phyloP scores from a whole-genome alignment of 2,329 filamentous ascomycete genomes.

The Chaetomiaceae sp. region DNA sequence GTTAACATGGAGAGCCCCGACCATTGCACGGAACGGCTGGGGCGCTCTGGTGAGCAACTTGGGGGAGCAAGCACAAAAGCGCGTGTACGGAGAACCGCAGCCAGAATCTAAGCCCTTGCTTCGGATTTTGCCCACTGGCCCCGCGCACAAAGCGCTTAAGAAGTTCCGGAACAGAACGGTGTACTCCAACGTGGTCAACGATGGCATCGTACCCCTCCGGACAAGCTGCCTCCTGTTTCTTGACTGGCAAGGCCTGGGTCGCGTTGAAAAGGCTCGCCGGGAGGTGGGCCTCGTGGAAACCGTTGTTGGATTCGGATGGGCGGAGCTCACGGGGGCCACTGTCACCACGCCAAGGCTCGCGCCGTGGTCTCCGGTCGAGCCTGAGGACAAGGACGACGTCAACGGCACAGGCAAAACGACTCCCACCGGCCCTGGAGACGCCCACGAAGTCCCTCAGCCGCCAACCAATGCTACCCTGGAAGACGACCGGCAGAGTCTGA shows the following conservation, averaged over 20 bases:
- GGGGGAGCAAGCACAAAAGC: conserved; percentile 59
- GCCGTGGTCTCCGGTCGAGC: conserved; percentile 36
- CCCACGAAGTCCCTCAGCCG: conserved; percentile 64
- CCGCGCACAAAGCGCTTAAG: conserved; percentile 77
- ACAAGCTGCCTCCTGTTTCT: conserved; percentile 95
- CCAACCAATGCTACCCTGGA: conserved; percentile 58
- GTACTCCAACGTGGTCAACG: conserved; percentile 96
- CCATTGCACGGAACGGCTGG: conserved; percentile 79
- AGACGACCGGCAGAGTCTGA: conserved; percentile 57
- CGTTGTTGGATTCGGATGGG: conserved; percentile 89
- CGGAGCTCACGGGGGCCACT: conserved; percentile 75
- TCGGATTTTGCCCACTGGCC: conserved; percentile 82
- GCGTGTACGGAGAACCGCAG: conserved; percentile 53
- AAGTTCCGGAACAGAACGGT: conserved; percentile 87
- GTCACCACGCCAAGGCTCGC: conserved; percentile 41
- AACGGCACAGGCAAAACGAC: conserved; percentile 30
- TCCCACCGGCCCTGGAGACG: conserved; percentile 33
- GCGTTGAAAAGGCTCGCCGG: conserved; percentile 87
- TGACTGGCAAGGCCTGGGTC: conserved; percentile 89
- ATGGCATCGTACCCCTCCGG: conserved; percentile 89
- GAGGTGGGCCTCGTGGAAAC: conserved; percentile 91
- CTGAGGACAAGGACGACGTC: conserved; percentile 24
- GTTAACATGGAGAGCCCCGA: conserved; percentile 87
- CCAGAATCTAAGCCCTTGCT: conserved; percentile 83
- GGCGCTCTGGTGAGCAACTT: conserved; percentile 78